A percentile compares a stretch with the other conserved stretches of the same genome.
phyloP scores from a whole-genome alignment of 495 filamentous ascomycete species.

The Lepraria neglecta region DNA sequence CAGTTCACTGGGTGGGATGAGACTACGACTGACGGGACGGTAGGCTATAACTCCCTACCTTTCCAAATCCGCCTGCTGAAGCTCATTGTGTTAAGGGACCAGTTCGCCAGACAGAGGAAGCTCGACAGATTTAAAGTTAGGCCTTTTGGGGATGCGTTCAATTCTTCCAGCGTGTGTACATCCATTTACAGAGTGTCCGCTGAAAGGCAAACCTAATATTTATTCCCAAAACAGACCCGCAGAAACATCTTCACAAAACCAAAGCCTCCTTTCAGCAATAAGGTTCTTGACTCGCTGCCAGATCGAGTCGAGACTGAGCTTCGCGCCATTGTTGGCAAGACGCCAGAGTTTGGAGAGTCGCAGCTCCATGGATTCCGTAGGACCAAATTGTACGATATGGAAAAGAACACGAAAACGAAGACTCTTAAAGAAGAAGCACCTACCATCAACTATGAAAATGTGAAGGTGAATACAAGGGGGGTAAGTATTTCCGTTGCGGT shows the following conservation, averaged over 20 bases:
- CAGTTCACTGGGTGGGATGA: background rate
- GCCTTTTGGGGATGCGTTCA: background rate
- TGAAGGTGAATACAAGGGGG: background rate
- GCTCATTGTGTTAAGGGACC: conserved; percentile 3
- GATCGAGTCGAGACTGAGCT: conserved; percentile 4
- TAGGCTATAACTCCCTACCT: conserved; percentile 4
- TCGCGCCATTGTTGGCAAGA: conserved; percentile 2
- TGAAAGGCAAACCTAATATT: conserved; percentile 4
- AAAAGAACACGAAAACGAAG: background rate
- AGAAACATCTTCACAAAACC: conserved; percentile 5
- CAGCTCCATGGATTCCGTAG: conserved; percentile 1
- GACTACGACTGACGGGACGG: conserved; percentile 1
- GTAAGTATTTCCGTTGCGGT: conserved; percentile 4
- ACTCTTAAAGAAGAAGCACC: background rate
- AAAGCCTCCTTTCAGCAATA: background rate
- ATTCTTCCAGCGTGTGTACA: conserved; percentile 4
- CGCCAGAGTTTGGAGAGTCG: background rate
- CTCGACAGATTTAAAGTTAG: conserved; percentile 3
- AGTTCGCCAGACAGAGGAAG: conserved; percentile 2
- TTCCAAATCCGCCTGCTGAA: conserved; percentile 2
- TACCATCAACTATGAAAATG: background rate
- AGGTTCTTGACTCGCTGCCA: conserved; percentile 1
- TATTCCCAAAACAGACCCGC: background rate
- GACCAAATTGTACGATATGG: background rate
- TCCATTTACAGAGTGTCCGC: conserved; percentile 1